Evolutionary conservation across 306 rosid genomes (phyloP), one percentile per base, ranked within the genome.

Genomic region (Ormosia emarginata): DNA sequence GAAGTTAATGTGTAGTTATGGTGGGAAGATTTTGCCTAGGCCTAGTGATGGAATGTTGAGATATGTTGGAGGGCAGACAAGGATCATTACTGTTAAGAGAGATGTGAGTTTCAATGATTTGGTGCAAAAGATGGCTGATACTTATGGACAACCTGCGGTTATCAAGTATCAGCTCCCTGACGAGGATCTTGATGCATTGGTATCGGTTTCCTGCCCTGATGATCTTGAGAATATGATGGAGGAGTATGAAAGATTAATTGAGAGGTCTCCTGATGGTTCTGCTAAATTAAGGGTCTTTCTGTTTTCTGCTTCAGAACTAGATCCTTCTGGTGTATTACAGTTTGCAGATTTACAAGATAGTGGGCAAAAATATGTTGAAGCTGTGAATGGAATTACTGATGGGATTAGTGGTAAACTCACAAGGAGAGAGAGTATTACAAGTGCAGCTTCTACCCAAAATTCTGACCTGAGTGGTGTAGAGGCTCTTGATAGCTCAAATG

Each of bases 181-280:
- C 0, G 98, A 95, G 93, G 98, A 95, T 82, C 99, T 95, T 47
- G 99, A 95, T 83, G 98, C 99, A 14, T 83, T 95, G 86, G 95
- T 95, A 4, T 90, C 98, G 13, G 91, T 95, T 85, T 93, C 99
- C 8, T 90, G 98, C 85, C 85, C 90, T 0, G 99, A 93, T 67
- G 99, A 95, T 90, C 91, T 95, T 83, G 99, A 93, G 52, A 95
- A 91, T 85, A 93, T 95, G 99, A 86, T 90, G 90, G 99, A 95
- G 67, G 99, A 95, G 85, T 95, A 86, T 81, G 95, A 91, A 79
- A 95, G 88, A 80, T 77, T 95, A 77, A 85, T 86, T 34, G 98
- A 89, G 83, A 85, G 92, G 80, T 92, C 94, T 81, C 79, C 88
- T 18, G 94, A 93, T 67, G 93, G 95, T 50, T 93, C 94, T 5